Evolutionary conservation across 2,329 filamentous ascomycete species (phyloP), one percentile per base, ranked within the genome.

Genomic region (Chrysoporthe deuterocubensis): DNA sequence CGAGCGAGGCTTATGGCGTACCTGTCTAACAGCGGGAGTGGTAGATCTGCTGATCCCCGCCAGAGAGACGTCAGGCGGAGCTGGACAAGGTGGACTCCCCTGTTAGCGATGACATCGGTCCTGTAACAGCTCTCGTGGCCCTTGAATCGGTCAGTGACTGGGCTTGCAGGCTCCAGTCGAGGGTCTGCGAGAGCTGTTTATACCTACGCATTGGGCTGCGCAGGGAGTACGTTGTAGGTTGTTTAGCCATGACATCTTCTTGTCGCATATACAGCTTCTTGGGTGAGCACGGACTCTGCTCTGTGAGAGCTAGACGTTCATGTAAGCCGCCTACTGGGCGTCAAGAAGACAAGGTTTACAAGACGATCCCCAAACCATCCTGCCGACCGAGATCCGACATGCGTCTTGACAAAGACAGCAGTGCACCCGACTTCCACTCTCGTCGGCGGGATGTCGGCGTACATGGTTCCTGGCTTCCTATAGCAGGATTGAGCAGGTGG

Each of bases 371-470:
- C n/a, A 54, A 54, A 32, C 26, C 11, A 32, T 13, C 50, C n/a
- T 32, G 52, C 32, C 18, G n/a, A 21, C 61, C 61, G 61, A 63
- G 46, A 43, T 54, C 61, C 61, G 61, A 37, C 13, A 54, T 11
- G 34, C 5, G 18, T 18, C 1, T 43, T 4, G 37, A 54, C 48
- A 40, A 56, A 54, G 61, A 54, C 48, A 56, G 61, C 48, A 56
- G 9, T 26, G 37, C 61, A 54, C 18, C 61, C 61, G 61, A 56
- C 61, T 54, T 63, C 61, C 61, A 52, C 37, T 13, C 18, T 40
- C 13, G 34, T 21, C 57, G 34, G 57, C 13, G n/a, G 58, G 21
- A 46, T 61, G 54, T 40, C 54, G 52, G 52, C 44, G 14, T n/a
- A 2, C 44, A 26, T 26, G 26, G 26, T 26, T 26, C 26, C 26